Percentiles rank a stretch among this genome's conserved stretches.
Evolutionary conservation across 2,329 filamentous ascomycete genomes (phyloP).

Genomic region (Aspergillus arachidicola): DNA sequence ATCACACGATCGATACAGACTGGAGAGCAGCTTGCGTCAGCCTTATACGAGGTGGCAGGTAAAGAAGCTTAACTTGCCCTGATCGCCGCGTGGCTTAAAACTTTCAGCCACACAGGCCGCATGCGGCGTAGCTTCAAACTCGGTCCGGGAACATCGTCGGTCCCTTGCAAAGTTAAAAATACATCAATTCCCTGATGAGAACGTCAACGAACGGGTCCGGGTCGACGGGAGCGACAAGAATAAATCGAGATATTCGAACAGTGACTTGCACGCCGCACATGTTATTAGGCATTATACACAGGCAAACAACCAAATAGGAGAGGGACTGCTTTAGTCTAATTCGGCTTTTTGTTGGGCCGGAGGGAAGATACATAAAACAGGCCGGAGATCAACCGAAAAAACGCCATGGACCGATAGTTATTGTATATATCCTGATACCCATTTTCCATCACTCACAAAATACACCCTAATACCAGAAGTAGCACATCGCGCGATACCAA

Average conservation of each 20-base stretch:
- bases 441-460: conserved; percentile 1
- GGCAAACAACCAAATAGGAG: not conserved
- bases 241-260: not conserved
- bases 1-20: not conserved
- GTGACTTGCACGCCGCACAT: not conserved
- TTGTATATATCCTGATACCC: conserved; percentile 2
- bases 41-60: not conserved
- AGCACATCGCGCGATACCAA: not conserved
- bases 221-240: not conserved
- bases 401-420: conserved; percentile 7
- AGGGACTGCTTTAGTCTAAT: conserved; percentile 1
- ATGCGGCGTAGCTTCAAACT: not conserved
- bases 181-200: not conserved
- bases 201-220: not conserved
- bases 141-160: not conserved
- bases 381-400: not conserved
- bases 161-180: not conserved
- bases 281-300: conserved; percentile 9
- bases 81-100: not conserved
- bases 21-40: not conserved
- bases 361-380: conserved; percentile 12
- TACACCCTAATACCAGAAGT: not conserved
- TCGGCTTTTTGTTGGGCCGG: conserved; percentile 4
- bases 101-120: not conserved
- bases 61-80: not conserved